A percentile compares a stretch with the other conserved stretches of the same genome.
phyloP scores from a whole-genome alignment of 495 filamentous ascomycete genomes.

The Glonium stellatum region DNA sequence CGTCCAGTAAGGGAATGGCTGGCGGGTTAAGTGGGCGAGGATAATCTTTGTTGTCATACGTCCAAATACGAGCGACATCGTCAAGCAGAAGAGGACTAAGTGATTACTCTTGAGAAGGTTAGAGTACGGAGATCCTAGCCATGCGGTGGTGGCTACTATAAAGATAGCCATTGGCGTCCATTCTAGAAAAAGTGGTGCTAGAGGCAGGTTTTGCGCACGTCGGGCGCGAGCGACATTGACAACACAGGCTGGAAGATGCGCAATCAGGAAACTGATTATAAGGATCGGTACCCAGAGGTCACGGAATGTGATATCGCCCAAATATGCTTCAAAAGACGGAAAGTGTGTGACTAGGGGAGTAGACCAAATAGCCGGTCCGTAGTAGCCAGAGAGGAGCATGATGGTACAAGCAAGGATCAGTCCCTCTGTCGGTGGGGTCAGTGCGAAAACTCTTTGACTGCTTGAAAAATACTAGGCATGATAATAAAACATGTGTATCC shows the following conservation, averaged over 20 bases:
- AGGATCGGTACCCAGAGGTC: constrained; percentile 86
- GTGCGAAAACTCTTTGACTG: neutral
- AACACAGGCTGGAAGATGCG: constrained; percentile 74
- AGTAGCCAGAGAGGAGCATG: constrained; percentile 81
- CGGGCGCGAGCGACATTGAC: constrained; percentile 75
- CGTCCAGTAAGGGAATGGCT: constrained; percentile 96
- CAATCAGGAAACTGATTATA: constrained; percentile 60
- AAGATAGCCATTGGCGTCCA: constrained; percentile 88
- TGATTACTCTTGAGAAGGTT: constrained; percentile 71
- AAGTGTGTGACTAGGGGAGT: constrained; percentile 49
- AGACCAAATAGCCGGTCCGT: constrained; percentile 82
- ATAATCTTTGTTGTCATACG: constrained; percentile 99
- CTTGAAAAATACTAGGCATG: no score
- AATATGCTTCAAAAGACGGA: constrained; percentile 15
- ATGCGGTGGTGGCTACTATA: constrained; percentile 63
- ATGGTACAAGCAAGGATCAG: constrained; percentile 78
- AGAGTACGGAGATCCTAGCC: constrained; percentile 84
- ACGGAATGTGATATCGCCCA: constrained; percentile 47
- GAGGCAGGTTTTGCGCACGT: constrained; percentile 60
- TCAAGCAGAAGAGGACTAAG: constrained; percentile 85
- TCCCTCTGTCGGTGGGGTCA: constrained; percentile 54
- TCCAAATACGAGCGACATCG: constrained; percentile 94
- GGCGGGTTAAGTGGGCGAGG: constrained; percentile 83
- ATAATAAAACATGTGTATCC: neutral
- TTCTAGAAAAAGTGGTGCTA: constrained; percentile 83